Evolutionary conservation across 768 basidiomycete species (phyloP).

Genomic region (Trametes maxima): DNA sequence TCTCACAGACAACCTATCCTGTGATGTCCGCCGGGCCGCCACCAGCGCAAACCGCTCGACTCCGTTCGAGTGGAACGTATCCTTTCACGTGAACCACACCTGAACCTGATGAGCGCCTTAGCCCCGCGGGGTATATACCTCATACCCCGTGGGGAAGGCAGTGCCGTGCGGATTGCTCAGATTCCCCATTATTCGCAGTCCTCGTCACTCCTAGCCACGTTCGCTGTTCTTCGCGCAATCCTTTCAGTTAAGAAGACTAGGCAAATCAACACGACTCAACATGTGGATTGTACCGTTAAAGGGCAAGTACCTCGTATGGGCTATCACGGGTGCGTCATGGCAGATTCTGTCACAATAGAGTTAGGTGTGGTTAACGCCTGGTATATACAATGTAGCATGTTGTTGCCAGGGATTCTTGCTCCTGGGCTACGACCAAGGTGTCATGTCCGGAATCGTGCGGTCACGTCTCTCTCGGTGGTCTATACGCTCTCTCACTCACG

Average conservation of each 20-base stretch:
- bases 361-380: not conserved
- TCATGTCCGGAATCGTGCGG: slow-evolving; percentile 45
- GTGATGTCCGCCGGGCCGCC: slow-evolving; percentile 14
- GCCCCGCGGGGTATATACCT: slow-evolving; percentile 14
- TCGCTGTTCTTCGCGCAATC: no score
- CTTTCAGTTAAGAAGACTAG: not conserved
- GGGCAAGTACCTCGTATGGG: slow-evolving; percentile 43
- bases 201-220: no score
- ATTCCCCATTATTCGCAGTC: not conserved
- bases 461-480: not conserved
- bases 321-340: slow-evolving; percentile 38
- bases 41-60: not conserved
- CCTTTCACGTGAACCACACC: slow-evolving; percentile 14
- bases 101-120: slow-evolving; percentile 17
- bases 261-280: not conserved
- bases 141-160: not conserved
- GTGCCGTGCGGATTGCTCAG: not conserved
- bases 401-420: slow-evolving; percentile 45
- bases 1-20: not conserved
- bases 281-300: slow-evolving; percentile 42
- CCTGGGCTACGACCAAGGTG: slow-evolving; percentile 43
- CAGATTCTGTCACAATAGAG: not conserved
- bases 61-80: slow-evolving; percentile 6
- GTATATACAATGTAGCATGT: slow-evolving; percentile 32
- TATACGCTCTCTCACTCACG: no score